These are phyloP conservation scores for Dactylellina sp. DNA, from an alignment of 2,329 filamentous ascomycete genomes.

Conservation along the genomic window DNA sequence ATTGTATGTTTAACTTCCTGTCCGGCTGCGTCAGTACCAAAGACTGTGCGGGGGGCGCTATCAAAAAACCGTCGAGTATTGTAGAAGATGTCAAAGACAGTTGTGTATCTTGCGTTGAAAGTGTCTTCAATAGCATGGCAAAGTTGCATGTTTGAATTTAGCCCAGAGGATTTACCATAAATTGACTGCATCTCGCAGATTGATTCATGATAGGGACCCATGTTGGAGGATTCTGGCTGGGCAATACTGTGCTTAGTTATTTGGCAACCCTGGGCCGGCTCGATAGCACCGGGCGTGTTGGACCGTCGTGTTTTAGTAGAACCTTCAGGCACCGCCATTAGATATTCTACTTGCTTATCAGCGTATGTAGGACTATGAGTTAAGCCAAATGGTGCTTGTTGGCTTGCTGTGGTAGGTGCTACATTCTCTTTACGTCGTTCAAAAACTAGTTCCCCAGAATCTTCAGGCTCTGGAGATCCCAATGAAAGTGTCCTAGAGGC, in stretches of 20 bases:
- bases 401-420: slow-evolving; percentile 1
- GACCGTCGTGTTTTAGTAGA: too few species aligned
- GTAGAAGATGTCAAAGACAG: slow-evolving; percentile 49
- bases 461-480: too few species aligned
- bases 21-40: slow-evolving; percentile 12
- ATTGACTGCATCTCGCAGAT: slow-evolving; percentile 13
- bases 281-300: too few species aligned
- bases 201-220: background rate
- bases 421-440: slow-evolving; percentile 44
- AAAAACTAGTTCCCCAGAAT: background rate
- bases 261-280: too few species aligned
- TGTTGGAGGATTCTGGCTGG: background rate
- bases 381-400: too few species aligned
- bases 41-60: slow-evolving; percentile 16
- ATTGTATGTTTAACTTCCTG: background rate
- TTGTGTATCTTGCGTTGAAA: slow-evolving; percentile 40
- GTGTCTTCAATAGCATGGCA: slow-evolving; percentile 23
- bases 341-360: too few species aligned
- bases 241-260: background rate
- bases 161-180: slow-evolving; percentile 1
- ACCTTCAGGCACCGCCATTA: too few species aligned
- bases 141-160: background rate
- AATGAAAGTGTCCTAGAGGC: too few species aligned
- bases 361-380: too few species aligned
- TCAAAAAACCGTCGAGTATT: slow-evolving; percentile 44